These are phyloP conservation scores for Liriodendron chinense DNA, from an alignment of 164 flowering plant species.

Conservation along the genomic window DNA sequence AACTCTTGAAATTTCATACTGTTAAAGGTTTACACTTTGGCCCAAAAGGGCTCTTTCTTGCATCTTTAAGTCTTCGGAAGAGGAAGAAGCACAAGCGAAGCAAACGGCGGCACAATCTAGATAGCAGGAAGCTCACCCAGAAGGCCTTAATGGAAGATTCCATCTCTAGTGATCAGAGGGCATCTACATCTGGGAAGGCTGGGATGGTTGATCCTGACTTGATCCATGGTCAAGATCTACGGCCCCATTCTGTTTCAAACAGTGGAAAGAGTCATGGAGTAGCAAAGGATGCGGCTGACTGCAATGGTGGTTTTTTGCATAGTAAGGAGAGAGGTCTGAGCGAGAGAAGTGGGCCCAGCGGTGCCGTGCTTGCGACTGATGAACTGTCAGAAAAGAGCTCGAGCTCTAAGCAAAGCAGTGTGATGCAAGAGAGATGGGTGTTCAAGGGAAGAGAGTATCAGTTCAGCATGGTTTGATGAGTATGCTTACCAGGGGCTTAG, in stretches of 20 bases:
- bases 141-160: conserved; percentile 18
- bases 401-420: conserved; percentile 3
- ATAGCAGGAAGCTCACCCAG: conserved; percentile 7
- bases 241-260: conserved; percentile 15
- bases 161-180: conserved; percentile 26
- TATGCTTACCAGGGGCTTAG: conserved; percentile 42
- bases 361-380: conserved; percentile 31
- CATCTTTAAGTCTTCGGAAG: conserved; percentile 37
- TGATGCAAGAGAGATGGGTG: conserved; percentile 14
- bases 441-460: conserved; percentile 14
- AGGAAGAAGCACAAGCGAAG: conserved; percentile 47
- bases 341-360: conserved; percentile 26
- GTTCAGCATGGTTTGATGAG: conserved; percentile 24
- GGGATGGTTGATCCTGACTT: conserved; percentile 5
- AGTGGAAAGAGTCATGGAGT: conserved; percentile 11
- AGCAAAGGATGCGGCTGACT: not conserved
- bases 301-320: conserved; percentile 9
- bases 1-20: conserved; percentile 31
- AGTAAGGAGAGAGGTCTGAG: conserved; percentile 19
- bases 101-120: conserved; percentile 11
- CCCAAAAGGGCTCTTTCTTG: conserved; percentile 34
- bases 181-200: conserved; percentile 45
- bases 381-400: conserved; percentile 17
- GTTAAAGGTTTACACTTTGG: conserved; percentile 28
- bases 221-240: conserved; percentile 17